Conservation (phyloP, 345 rosid genomes). For the Noccaea bulbosa region DNA sequence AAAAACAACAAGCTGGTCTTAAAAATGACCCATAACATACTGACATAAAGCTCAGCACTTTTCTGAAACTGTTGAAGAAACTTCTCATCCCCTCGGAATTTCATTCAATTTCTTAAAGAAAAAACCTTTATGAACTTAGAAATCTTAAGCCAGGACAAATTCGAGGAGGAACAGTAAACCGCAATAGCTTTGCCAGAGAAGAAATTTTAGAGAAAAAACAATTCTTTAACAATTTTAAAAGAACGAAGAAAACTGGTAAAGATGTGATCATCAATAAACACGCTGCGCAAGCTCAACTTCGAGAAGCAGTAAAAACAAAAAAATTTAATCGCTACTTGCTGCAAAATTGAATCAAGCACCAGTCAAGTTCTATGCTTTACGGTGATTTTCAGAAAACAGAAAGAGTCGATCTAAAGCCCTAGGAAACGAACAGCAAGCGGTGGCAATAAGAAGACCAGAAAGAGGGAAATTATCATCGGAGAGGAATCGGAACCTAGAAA, state of each 20-base stretch:
- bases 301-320: neutral
- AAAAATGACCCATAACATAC: neutral
- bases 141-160: neutral
- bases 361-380: neutral
- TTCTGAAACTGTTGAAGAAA: neutral
- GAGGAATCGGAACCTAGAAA: slow-evolving; percentile 12
- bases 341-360: slow-evolving; percentile 14
- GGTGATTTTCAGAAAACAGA: neutral
- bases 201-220: neutral
- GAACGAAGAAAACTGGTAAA: neutral
- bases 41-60: neutral
- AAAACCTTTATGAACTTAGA: neutral
- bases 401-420: slow-evolving; percentile 38
- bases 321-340: neutral
- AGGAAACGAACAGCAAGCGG: slow-evolving; percentile 1
- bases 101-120: neutral
- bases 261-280: slow-evolving; percentile 37
- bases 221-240: neutral
- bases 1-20: slow-evolving; percentile 10
- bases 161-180: neutral
- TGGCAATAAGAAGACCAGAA: neutral
- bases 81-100: neutral
- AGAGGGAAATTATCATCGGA: neutral
- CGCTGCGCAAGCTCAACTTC: slow-evolving; percentile 21
- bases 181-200: neutral